Base-by-base conservation (phyloP, 148 eudicot species). In the Cornus controversa region DNA sequence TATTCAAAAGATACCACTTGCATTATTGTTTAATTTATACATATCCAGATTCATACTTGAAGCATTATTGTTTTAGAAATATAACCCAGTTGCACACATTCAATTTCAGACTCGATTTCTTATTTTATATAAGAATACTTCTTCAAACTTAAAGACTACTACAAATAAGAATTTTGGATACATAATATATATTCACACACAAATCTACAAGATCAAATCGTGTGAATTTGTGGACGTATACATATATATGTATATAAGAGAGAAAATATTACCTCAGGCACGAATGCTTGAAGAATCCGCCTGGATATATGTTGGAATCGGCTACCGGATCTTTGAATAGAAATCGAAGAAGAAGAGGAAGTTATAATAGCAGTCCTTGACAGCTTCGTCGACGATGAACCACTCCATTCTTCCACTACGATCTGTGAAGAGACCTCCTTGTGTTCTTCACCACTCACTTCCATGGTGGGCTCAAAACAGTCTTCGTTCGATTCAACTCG, bases 351-450 rank as follows among this genome's bases (percentile, higher is more conserved):
- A 14, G 82, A 76, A 15, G 89, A 76, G 45, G 82, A 70, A 5
- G 87, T 86, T 71, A 93, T 81, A 34, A 85, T 86, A 76, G 98
- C 91, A 23, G 96, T 90, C 26, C 85, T 78, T 0, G 91, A 86
- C 50, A 90, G 91, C 73, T 89, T 85, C 5, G 89, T 42, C 2
- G 90, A 72, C 6, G 91, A 85, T 65, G 90, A 82, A 20, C 93
- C 89, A 36, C 83, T 84, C 98, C 98, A 93, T 81, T 93, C 98
- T 83, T 91, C 92, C 28, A 93, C 70, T 4, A 89, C 63, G 6
- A 77, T 28, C 71, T 34, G 24, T 18, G 29, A 26, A 3, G 22
- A 20, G 64, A 22, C 64, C 64, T 60, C 64, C 64, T 60, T 60
- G 20, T 60, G 22, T 2, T 60, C 64, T n/a, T 6, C 64, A 60